A percentile compares a stretch with the other conserved stretches of the same genome.
phyloP scores from a whole-genome alignment of 2,329 filamentous ascomycete genomes.

The Phyllosticta citribraziliensis region DNA sequence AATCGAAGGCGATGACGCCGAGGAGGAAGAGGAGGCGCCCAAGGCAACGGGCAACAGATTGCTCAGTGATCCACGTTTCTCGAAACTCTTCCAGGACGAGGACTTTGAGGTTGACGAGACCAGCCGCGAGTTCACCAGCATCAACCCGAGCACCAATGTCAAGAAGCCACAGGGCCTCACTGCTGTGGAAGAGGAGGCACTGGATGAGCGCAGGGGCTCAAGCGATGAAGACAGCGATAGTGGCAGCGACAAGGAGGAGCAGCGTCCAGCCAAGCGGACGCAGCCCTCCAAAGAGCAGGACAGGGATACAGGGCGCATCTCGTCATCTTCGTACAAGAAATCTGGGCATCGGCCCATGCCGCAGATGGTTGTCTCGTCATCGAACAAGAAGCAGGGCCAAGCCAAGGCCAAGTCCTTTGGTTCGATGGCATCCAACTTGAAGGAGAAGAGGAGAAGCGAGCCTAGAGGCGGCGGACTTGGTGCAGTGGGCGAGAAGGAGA shows the following conservation, averaged over 20 bases:
- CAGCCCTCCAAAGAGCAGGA: conserved; percentile 20
- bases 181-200: conserved; percentile 51
- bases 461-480: conserved; percentile 17
- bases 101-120: conserved; percentile 88
- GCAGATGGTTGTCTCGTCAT: conserved; percentile 50
- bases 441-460: conserved; percentile 18
- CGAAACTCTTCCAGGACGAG: conserved; percentile 79
- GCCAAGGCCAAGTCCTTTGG: conserved; percentile 48
- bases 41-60: conserved; percentile 42
- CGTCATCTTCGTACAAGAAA: conserved; percentile 55
- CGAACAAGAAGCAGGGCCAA: conserved; percentile 26
- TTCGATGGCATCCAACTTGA: conserved; percentile 38
- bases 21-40: conserved; percentile 32
- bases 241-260: conserved; percentile 24
- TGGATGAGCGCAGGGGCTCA: conserved; percentile 33
- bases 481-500: conserved; percentile 47
- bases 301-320: conserved; percentile 44
- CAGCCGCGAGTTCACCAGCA: conserved; percentile 72
- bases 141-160: conserved; percentile 73
- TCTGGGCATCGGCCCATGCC: conserved; percentile 39
- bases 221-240: conserved; percentile 23
- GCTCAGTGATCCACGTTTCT: conserved; percentile 79
- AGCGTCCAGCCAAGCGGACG: conserved; percentile 12
- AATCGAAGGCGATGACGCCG: conserved; percentile 45
- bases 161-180: conserved; percentile 41